Base-by-base conservation (phyloP, 1,284 basidiomycete species). In the Cutaneotrichosporon sp. region DNA sequence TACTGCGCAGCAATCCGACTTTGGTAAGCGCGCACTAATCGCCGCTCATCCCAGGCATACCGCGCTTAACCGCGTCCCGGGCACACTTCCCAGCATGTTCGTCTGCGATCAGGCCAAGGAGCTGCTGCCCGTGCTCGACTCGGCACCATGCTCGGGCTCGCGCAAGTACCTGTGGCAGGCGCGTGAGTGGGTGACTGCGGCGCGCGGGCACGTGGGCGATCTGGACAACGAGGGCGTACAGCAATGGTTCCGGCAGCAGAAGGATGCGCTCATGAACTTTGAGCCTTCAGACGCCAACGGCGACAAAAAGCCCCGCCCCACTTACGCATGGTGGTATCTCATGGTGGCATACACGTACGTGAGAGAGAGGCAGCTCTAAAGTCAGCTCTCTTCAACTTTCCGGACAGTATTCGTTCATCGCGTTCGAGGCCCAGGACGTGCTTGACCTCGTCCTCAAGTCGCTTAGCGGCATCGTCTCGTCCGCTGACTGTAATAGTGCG, bases 141-240 rank as follows among this genome's bases (percentile, higher is more conserved):
- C 55, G 7, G 62, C 49, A 3, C 36, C 60, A 4, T 22, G 51
- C 18, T 24, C 54, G 2, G 59, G 59, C 11, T 53, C 53, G 9
- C 55, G 55, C 34, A 62, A 62, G 24, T 67, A 69, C 46, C 54
- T 62, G 52, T 70, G 71, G 68, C 68, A 69, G 31, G 67, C 70
- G 9, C 54, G 54, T 14, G 70, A 74, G 20, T 71, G 69, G 70
- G 58, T 65, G 2, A 49, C 64, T 11, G 57, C 60, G 2, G 59
- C 55, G 2, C 43, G 62, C 6, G 57, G 54, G 13, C 34, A 56
- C 34, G 24, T 63, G 4, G 55, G 59, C 14, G 59, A 63, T 36
- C 47, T 62, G 24, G 46, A 59, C n/a, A 29, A 24, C 33, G 14
- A 29, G 5, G 46, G 53, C 11, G 42, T 66, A n/a, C 18, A 24